Base-by-base conservation (phyloP, 179 eudicot genomes). In the Beta macrorhiza region DNA sequence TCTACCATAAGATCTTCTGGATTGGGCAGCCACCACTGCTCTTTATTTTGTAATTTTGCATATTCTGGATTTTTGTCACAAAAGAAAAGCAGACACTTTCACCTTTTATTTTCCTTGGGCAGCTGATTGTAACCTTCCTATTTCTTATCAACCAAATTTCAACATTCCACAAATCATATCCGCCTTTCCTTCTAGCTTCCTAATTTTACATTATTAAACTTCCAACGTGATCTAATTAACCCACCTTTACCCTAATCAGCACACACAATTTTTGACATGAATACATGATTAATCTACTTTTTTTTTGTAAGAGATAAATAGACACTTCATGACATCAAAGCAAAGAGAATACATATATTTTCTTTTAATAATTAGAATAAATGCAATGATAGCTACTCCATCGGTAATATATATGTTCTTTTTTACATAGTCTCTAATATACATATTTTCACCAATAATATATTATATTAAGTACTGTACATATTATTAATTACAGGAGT, bases 111-210 rank as follows among this genome's bases (percentile, higher is more conserved):
- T 15, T 67, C 47, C 49, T 7, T 20, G 1, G 42, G 16, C 29
- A 70, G 12, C 74, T 17, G 25, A 37, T 4, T 22, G n/a, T 52
- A 44, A 45, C 74, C 74, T 70, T 70, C 74, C 74, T 19, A 70
- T 70, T 37, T 70, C 32, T 20, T 17, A 70, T 70, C 74, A 70
- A 45, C 32, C 19, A 47, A 19, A 5, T 45, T 70, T 70, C 74
- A 57, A 70, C 25, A 19, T 70, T 70, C 74, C 74, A 70, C 74
- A 47, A 47, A n/a, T 7, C 17, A 17, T 70, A 13, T 69, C 53
- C 16, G 29, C n/a, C n/a, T 16, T 70, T 70, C 74, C 74, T 70
- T 19, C 1, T 2, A 70, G n/a, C 57, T 70, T 70, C 74, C 56
- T 65, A 22, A 63, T 63, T 59, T 15, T 56, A 25, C 13, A 29